Evolutionary conservation across 768 basidiomycete species (phyloP).

Genomic region (Lactarius psammicola): DNA sequence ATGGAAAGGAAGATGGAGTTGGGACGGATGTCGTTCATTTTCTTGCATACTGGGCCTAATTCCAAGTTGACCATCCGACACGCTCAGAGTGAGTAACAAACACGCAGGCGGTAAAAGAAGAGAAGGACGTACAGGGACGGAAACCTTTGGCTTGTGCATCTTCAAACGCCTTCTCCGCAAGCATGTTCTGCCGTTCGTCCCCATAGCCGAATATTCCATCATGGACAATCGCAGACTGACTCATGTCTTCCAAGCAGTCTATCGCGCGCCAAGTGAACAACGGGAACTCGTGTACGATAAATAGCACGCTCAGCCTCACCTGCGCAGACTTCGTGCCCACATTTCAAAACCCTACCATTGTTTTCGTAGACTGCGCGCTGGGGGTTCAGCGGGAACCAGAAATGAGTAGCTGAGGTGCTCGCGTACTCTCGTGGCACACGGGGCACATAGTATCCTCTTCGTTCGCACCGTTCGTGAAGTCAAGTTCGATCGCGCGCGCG

Average conservation of each 20-base stretch:
- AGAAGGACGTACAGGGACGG: constrained; percentile 50
- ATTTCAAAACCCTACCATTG: constrained; percentile 59
- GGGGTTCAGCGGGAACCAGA: background rate
- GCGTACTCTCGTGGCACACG: constrained; percentile 63
- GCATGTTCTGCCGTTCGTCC: constrained; percentile 53
- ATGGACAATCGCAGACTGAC: constrained; percentile 51
- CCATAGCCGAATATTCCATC: constrained; percentile 61
- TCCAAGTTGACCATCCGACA: background rate
- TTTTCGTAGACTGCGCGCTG: constrained; percentile 45
- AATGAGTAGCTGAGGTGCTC: background rate
- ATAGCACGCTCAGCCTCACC: constrained; percentile 38
- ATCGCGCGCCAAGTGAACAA: background rate
- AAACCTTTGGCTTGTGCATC: constrained; percentile 54
- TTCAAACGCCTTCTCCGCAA: constrained; percentile 56
- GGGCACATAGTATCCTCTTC: constrained; percentile 54
- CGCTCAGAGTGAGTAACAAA: background rate
- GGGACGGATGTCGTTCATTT: constrained; percentile 54
- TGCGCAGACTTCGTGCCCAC: constrained; percentile 66
- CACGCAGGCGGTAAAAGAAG: background rate
- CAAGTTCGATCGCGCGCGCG: constrained; percentile 45
- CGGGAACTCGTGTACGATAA: background rate
- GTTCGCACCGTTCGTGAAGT: constrained; percentile 50
- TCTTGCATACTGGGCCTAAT: constrained; percentile 65
- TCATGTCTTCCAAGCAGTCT: constrained; percentile 59
- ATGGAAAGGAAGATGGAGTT: constrained; percentile 55